Conservation (phyloP, 2,329 filamentous ascomycete genomes). For the Aspergillus uvarum region DNA sequence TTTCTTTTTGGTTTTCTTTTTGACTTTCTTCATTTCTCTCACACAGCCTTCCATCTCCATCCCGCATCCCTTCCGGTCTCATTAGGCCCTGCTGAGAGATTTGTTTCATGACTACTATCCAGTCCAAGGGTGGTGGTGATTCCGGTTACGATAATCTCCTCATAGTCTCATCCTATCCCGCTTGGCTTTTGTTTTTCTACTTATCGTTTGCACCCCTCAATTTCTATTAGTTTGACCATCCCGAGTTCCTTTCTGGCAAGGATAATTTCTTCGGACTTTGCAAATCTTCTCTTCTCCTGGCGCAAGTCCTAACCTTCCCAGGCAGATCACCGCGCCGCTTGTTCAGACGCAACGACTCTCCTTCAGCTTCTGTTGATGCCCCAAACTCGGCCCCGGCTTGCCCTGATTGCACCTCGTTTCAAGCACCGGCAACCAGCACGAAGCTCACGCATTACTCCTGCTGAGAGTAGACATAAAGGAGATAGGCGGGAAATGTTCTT, state of each 20-base stretch:
- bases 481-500: not conserved
- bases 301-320: not conserved
- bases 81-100: not conserved
- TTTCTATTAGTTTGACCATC: no score
- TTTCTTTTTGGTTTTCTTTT: slow-evolving; percentile 9
- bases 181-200: not conserved
- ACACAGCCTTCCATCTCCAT: slow-evolving; percentile 14
- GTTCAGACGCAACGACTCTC: not conserved
- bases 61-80: slow-evolving; percentile 9
- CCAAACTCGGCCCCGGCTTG: not conserved
- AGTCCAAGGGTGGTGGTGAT: not conserved
- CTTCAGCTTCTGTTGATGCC: not conserved
- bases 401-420: not conserved
- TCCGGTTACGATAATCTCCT: not conserved
- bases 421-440: not conserved
- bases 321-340: not conserved
- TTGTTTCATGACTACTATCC: not conserved
- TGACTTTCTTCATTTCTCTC: slow-evolving; percentile 4
- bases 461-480: not conserved
- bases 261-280: not conserved
- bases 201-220: not conserved
- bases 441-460: not conserved
- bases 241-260: not conserved
- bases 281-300: not conserved
- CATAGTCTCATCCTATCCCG: not conserved